phyloP scores from a whole-genome alignment of 495 filamentous ascomycete genomes.

The Aspergillus steynii region DNA sequence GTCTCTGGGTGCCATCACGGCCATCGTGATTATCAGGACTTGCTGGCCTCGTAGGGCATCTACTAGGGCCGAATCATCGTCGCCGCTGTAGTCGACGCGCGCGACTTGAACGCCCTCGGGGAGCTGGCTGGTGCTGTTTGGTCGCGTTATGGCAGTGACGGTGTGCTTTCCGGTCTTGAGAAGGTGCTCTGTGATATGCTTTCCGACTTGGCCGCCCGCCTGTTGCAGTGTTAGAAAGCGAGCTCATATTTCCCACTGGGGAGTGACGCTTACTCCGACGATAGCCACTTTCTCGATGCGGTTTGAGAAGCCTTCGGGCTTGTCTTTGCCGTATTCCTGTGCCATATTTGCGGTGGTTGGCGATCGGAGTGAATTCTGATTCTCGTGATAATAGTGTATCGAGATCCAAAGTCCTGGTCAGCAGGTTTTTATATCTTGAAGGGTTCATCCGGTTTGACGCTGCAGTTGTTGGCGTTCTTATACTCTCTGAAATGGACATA shows the following conservation, averaged over 20 bases:
- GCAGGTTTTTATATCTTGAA: too few relatives aligned
- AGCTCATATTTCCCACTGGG: background rate
- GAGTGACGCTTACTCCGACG: conserved; percentile 31
- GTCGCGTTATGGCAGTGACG: conserved; percentile 54
- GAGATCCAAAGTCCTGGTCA: too few relatives aligned
- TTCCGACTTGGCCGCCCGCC: conserved; percentile 60
- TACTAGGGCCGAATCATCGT: conserved; percentile 42
- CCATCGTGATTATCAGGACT: conserved; percentile 61
- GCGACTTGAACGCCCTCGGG: conserved; percentile 44
- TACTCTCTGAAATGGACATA: too few relatives aligned
- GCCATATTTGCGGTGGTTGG: background rate
- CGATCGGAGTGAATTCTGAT: background rate
- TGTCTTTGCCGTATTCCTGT: conserved; percentile 20
- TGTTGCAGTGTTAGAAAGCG: conserved; percentile 21
- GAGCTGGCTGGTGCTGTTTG: conserved; percentile 36
- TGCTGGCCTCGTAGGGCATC: conserved; percentile 52
- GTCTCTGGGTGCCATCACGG: conserved; percentile 35
- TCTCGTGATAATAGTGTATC: too few relatives aligned
- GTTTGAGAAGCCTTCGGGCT: conserved; percentile 32
- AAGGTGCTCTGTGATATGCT: conserved; percentile 49
- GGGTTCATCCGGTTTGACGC: too few relatives aligned
- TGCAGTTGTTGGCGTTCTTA: too few relatives aligned
- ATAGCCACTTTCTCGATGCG: conserved; percentile 38
- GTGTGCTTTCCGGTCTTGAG: conserved; percentile 51
- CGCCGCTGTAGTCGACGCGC: conserved; percentile 45